A percentile compares a stretch with the other conserved stretches of the same genome.
Conservation (phyloP, 139 green algal genomes). For the Chlorella sp. region DNA sequence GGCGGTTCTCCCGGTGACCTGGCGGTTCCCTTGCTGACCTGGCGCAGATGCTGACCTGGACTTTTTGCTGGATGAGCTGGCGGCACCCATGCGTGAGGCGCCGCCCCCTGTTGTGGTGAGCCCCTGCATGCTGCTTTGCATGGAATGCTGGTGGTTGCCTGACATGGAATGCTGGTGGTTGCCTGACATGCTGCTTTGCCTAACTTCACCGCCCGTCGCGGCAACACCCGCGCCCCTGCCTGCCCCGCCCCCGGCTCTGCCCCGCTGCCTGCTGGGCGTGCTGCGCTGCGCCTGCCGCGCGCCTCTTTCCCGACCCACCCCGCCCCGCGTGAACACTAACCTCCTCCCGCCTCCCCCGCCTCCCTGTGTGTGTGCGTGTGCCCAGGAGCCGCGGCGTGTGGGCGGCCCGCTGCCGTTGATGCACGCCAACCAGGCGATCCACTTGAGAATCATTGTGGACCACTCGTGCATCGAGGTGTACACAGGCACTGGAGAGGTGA, state of each 20-base stretch:
- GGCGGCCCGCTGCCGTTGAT: slow-evolving; percentile 65
- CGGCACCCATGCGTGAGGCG: slow-evolving; percentile 46
- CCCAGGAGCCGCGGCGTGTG: slow-evolving; percentile 53
- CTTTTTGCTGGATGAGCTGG: slow-evolving; percentile 48
- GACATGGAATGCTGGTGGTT: too few relatives aligned
- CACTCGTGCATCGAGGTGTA: slow-evolving; percentile 79
- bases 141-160: too few relatives aligned
- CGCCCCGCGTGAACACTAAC: too few relatives aligned
- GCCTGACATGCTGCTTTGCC: too few relatives aligned
- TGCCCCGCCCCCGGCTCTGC: background rate
- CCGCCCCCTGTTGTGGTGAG: slow-evolving; percentile 15
- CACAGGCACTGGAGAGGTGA: slow-evolving; percentile 50
- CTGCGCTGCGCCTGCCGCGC: background rate
- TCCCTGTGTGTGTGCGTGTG: background rate
- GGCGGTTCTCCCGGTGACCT: too few relatives aligned
- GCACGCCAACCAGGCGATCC: slow-evolving; percentile 47
- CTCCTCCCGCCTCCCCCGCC: background rate
- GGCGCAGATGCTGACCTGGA: slow-evolving; percentile 37
- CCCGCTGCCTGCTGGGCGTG: background rate
- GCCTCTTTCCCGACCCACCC: too few relatives aligned
- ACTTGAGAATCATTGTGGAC: slow-evolving; percentile 84
- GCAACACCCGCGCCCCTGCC: too few relatives aligned
- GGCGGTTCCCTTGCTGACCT: background rate
- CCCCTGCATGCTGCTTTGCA: background rate
- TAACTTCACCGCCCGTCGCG: too few relatives aligned